These are phyloP conservation scores for Corylus americana DNA, from an alignment of 306 rosid species.

Conservation along the genomic window DNA sequence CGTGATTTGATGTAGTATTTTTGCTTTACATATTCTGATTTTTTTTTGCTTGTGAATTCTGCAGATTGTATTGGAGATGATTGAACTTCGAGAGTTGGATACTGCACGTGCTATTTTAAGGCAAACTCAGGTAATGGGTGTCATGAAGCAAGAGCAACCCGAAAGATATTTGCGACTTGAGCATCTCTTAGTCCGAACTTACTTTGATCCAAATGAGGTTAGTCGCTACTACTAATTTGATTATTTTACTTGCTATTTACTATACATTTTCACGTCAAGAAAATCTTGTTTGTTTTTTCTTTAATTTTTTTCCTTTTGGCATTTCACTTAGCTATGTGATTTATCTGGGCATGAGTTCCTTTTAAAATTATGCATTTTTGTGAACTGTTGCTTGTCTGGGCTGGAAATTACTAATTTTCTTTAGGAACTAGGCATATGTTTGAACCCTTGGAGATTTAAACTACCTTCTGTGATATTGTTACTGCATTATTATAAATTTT, in stretches of 20 bases:
- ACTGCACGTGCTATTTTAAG: conserved; percentile 95
- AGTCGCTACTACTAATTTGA: conserved; percentile 6
- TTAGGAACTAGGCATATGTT: background rate
- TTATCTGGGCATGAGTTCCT: background rate
- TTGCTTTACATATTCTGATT: background rate
- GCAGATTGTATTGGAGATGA: conserved; percentile 98
- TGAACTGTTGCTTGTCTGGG: background rate
- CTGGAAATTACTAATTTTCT: background rate
- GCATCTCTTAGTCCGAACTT: conserved; percentile 94
- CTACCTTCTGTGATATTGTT: background rate
- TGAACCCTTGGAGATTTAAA: background rate
- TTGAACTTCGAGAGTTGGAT: conserved; percentile 96
- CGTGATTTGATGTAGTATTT: background rate
- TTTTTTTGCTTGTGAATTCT: conserved; percentile 14
- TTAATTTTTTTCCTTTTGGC: background rate
- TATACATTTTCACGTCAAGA: conserved; percentile 14
- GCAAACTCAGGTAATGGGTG: conserved; percentile 99
- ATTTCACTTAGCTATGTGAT: background rate
- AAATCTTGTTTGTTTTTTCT: background rate
- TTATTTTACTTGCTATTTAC: conserved; percentile 3
- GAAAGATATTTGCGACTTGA: conserved; percentile 99
- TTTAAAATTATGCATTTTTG: background rate
- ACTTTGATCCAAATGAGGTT: conserved; percentile 97
- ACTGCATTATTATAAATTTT: background rate
- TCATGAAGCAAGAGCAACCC: conserved; percentile 98